These are phyloP conservation scores for Cytidiella melzeri DNA, from an alignment of 768 basidiomycete species.

Conservation along the genomic window DNA sequence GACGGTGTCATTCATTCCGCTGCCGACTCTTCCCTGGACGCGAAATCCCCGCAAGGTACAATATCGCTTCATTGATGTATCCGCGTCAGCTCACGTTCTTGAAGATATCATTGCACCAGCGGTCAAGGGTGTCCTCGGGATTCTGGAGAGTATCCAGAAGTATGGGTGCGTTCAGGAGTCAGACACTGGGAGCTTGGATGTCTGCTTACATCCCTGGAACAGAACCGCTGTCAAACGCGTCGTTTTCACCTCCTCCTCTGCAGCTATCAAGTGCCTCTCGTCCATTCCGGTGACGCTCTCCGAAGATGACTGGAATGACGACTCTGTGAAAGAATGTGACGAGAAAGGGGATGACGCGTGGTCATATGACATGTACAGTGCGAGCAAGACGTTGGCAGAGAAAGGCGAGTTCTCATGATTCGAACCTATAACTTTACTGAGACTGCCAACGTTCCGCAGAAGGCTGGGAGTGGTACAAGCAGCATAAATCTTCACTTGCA, in stretches of 20 bases:
- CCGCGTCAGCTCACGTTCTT: too few relatives aligned
- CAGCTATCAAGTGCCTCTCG: conserved; percentile 30
- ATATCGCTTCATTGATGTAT: conserved; percentile 8
- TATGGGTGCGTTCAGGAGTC: conserved; percentile 18
- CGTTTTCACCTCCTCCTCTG: conserved; percentile 54
- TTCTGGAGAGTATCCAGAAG: conserved; percentile 53
- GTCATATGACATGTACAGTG: conserved; percentile 39
- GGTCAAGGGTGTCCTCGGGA: conserved; percentile 57
- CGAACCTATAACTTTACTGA: too few relatives aligned
- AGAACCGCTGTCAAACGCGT: conserved; percentile 42
- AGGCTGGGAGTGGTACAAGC: neutral
- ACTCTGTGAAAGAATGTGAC: conserved; percentile 35
- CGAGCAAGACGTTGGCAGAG: conserved; percentile 53
- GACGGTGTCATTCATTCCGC: conserved; percentile 28
- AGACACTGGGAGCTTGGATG: too few relatives aligned
- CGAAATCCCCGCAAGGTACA: conserved; percentile 10
- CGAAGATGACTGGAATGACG: conserved; percentile 57
- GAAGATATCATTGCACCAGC: conserved; percentile 60
- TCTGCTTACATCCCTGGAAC: too few relatives aligned
- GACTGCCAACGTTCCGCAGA: too few relatives aligned
- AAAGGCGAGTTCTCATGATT: neutral
- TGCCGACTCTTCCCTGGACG: neutral
- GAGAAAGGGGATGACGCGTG: conserved; percentile 40
- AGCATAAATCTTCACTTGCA: neutral
- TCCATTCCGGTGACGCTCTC: neutral